Evolutionary conservation across 768 basidiomycete genomes (phyloP), one percentile per base, ranked within the genome.

Genomic region (Macrocybe gigantea): DNA sequence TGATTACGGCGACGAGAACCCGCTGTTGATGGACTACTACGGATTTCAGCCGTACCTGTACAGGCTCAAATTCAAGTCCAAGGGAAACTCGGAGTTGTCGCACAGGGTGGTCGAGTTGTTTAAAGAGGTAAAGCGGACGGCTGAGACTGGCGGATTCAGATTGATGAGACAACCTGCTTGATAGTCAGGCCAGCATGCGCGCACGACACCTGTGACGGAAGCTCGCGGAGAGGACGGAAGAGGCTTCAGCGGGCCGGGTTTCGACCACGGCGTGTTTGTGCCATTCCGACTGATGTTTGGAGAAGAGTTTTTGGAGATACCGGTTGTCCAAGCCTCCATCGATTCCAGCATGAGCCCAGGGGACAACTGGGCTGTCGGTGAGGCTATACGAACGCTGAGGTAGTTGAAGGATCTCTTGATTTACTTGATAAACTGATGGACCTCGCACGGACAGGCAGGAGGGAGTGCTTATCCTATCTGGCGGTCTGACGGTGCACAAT

Each of bases 281-380:
- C 88, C 88, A 2, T 88, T 90, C 71, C 70, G 73, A 39, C 60
- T 83, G 50, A 90, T 90, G 88, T 89, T 90, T 56, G 83, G 84
- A 6, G 75, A 82, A 41, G 73, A 75, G 41, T 75, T 82, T 48
- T 71, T 59, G 22, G 71, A 74, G 5, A 65, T 90, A 12, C 88
- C 88, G 2, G 74, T 90, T 56, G 77, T 89, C 13, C 75, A 89
- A 64, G 82, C 78, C 2, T 82, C 80, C 33, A 82, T 89, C 45
- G 81, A 87, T 52, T 66, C 71, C 7, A 78, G 69, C 49, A 55
- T 88, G 51, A 72, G 69, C 46, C 80, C 86, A 5, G 72, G 75
- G 55, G 69, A 67, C 53, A 81, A 88, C 57, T 86, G 83, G 82
- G 69, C 69, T 3, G 46, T 85, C 9, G 88, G 87, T 10, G 72